Base-by-base conservation (phyloP, 169 alveolate genomes). In the Babesia ovis region DNA sequence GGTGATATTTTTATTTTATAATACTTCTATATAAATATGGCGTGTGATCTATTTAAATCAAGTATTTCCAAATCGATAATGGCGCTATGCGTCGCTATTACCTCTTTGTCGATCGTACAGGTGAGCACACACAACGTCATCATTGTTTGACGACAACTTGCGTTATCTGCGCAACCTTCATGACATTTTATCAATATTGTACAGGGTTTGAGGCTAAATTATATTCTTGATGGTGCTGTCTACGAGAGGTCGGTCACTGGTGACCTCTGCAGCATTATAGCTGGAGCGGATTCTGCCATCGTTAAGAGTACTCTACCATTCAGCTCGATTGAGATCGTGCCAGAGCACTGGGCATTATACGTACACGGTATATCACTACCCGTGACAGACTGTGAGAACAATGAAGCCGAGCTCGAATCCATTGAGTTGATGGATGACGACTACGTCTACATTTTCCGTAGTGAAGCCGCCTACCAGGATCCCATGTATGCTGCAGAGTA, bases 141-240 rank as follows among this genome's bases (percentile, higher is more conserved):
- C n/a, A n/a, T n/a, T n/a, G n/a, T n/a, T n/a, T n/a, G n/a, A n/a
- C n/a, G n/a, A n/a, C n/a, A n/a, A n/a, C n/a, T n/a, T n/a, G n/a
- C n/a, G n/a, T n/a, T n/a, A n/a, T n/a, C n/a, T n/a, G n/a, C n/a
- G 16, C 34, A 20, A 6, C 2, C 31, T 1, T 20, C 32, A 20
- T 51, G 35, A 51, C 32, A 1, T 51, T 20, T 1, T 53, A 27
- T 16, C 11, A 3, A 57, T 12, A 20, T 39, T 35, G 1, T 64
- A 4, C 37, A 64, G 74, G 68, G 46, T 18, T 34, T 60, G 29
- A 58, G 39, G n/a, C 37, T 77, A 4, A 71, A 71, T 9, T 22
- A 69, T 37, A 69, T 77, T 27, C 72, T 77, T 11, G 72, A 77
- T 43, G 86, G 86, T 27, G 53, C 18, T 1, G 67, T 68, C 12